Evolutionary conservation across 2,329 filamentous ascomycete species (phyloP).

Genomic region (Keithomyces neogunnii): DNA sequence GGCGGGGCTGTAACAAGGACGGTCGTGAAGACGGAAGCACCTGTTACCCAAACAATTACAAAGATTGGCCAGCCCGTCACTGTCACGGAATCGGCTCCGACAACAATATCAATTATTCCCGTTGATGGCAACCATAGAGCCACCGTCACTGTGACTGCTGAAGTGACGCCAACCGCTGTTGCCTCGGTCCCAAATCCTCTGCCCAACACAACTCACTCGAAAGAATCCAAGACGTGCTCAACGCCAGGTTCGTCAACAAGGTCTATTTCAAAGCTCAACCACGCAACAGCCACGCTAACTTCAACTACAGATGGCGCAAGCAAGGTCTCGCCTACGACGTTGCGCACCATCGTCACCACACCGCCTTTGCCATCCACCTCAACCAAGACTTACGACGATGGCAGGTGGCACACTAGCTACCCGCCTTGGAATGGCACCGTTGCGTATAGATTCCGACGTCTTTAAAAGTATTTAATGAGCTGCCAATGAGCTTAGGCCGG

Average conservation of each 20-base stretch:
- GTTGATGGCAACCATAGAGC: slow-evolving; percentile 10
- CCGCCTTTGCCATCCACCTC: slow-evolving; percentile 10
- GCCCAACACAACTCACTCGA: neutral
- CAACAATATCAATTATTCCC: slow-evolving; percentile 24
- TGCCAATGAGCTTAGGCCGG: neutral
- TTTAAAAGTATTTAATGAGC: neutral
- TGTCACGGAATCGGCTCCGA: slow-evolving; percentile 19
- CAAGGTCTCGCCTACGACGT: neutral
- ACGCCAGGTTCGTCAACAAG: slow-evolving; percentile 2
- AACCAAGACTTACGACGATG: slow-evolving; percentile 30
- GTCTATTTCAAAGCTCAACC: slow-evolving; percentile 2
- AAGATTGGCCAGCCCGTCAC: slow-evolving; percentile 18
- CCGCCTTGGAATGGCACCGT: slow-evolving; percentile 33
- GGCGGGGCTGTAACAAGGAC: slow-evolving; percentile 24
- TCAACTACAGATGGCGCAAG: neutral
- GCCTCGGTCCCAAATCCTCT: neutral
- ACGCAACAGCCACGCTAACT: slow-evolving; percentile 1
- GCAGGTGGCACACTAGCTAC: slow-evolving; percentile 37
- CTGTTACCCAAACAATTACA: slow-evolving; percentile 19
- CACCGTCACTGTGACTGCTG: slow-evolving; percentile 1
- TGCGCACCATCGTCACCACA: slow-evolving; percentile 3
- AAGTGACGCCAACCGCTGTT: neutral
- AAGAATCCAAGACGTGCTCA: neutral
- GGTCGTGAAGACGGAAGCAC: slow-evolving; percentile 18
- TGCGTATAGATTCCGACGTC: neutral